Percentiles rank a stretch among this genome's conserved stretches.
Evolutionary conservation across 179 eudicot genomes (phyloP).

Genomic region (Vitellaria paradoxa): DNA sequence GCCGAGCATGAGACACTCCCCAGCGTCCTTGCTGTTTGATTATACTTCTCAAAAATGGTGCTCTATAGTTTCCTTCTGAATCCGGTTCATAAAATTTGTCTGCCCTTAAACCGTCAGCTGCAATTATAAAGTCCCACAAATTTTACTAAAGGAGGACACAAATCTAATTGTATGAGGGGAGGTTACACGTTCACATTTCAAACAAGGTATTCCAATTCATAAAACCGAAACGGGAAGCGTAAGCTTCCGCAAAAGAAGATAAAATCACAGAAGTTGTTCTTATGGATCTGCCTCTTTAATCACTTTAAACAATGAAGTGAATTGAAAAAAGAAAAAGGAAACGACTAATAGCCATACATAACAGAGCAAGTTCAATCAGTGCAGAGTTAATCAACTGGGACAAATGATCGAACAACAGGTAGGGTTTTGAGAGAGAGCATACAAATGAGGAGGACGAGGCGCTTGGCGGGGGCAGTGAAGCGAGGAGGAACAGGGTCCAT

Average conservation of each 20-base stretch:
- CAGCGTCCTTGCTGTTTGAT: constrained; percentile 85
- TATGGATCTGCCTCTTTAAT: not conserved
- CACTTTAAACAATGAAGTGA: not conserved
- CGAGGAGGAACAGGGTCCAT: constrained; percentile 92
- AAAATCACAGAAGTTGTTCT: not conserved
- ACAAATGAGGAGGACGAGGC: constrained; percentile 86
- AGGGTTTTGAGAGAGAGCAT: not conserved
- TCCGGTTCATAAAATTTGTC: constrained; percentile 95
- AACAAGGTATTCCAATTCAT: not conserved
- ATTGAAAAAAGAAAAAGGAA: not conserved
- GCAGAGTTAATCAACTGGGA: constrained; percentile 8
- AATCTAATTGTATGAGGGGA: not conserved
- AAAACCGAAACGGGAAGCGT: not conserved
- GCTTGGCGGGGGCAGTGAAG: constrained; percentile 74
- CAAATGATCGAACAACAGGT: constrained; percentile 30
- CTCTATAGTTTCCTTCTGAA: constrained; percentile 72
- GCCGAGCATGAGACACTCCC: constrained; percentile 99
- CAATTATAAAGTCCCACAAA: constrained; percentile 24
- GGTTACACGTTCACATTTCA: not conserved
- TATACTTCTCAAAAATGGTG: constrained; percentile 86
- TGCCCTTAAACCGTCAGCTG: constrained; percentile 98
- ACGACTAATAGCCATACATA: not conserved
- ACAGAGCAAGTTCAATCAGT: not conserved
- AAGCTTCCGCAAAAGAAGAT: not conserved
- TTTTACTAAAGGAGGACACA: not conserved